A percentile compares a stretch with the other conserved stretches of the same genome.
Conservation (phyloP, 2,329 filamentous ascomycete species). For the Trichoderma semiorbis region DNA sequence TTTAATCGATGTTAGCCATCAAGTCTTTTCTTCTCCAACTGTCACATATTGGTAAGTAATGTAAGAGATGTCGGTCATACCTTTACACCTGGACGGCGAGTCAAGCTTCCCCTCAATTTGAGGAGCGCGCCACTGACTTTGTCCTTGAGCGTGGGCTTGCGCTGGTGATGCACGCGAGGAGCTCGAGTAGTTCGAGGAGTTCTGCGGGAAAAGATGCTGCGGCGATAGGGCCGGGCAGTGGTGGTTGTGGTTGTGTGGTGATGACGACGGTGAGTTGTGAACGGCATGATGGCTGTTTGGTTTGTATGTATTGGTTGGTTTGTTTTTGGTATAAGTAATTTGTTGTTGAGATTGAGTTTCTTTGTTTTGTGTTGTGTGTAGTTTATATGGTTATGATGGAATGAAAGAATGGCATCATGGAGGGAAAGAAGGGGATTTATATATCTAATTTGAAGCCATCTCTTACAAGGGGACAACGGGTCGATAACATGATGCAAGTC, state of each 20-base stretch:
- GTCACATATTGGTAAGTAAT: neutral
- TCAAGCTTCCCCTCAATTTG: conserved; percentile 68
- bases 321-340: neutral
- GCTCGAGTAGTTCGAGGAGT: conserved; percentile 32
- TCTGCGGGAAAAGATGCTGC: conserved; percentile 39
- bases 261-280: conserved; percentile 32
- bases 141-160: conserved; percentile 67
- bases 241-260: conserved; percentile 33
- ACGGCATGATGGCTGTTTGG: conserved; percentile 7
- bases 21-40: neutral
- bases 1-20: neutral
- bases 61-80: conserved; percentile 33
- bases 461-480: neutral
- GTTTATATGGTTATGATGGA: neutral
- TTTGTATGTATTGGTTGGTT: neutral
- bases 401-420: neutral
- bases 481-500: neutral
- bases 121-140: conserved; percentile 74
- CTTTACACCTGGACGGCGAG: conserved; percentile 67
- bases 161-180: conserved; percentile 59
- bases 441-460: neutral
- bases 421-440: neutral
- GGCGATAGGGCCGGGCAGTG: conserved; percentile 38
- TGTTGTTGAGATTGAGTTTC: neutral
- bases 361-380: neutral